Percentiles rank a stretch among this genome's conserved stretches.
These are phyloP conservation scores for Coniochaeta hoffmannii DNA, from an alignment of 2,329 filamentous ascomycete species.

Conservation along the genomic window DNA sequence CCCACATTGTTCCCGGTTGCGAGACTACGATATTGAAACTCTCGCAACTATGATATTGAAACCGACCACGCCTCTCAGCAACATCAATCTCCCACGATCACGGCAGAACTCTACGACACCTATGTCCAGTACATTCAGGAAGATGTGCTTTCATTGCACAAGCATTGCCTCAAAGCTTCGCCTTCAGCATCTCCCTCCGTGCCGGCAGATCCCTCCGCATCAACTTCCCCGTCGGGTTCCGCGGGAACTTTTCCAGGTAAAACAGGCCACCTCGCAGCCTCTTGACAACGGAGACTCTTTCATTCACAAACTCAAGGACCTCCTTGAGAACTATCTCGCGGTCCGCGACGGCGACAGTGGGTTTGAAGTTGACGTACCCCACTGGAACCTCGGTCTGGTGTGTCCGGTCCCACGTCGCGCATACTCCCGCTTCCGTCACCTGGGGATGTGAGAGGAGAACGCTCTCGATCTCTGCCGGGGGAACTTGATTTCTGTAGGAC, in stretches of 20 bases:
- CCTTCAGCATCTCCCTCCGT: background rate
- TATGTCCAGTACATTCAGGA: too few relatives aligned
- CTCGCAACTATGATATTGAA: too few relatives aligned
- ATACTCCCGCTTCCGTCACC: constrained; percentile 22
- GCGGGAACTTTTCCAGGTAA: constrained; percentile 19
- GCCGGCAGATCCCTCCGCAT: constrained; percentile 10
- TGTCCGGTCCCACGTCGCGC: constrained; percentile 16
- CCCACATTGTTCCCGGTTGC: too few relatives aligned
- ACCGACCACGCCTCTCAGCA: too few relatives aligned
- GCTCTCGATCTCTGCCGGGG: constrained; percentile 23
- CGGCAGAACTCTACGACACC: too few relatives aligned
- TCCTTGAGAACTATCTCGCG: constrained; percentile 7
- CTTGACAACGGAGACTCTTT: constrained; percentile 22
- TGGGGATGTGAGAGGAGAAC: constrained; percentile 17
- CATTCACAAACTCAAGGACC: constrained; percentile 18
- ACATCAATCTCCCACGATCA: too few relatives aligned
- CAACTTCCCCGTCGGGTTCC: constrained; percentile 21
- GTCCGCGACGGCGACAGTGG: background rate
- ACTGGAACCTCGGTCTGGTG: constrained; percentile 19
- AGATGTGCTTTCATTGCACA: too few relatives aligned
- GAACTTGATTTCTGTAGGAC: constrained; percentile 14
- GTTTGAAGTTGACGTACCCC: constrained; percentile 18
- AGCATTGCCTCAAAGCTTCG: background rate
- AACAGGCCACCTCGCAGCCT: constrained; percentile 19
- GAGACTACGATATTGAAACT: too few relatives aligned